Evolutionary conservation across 1,139 yeast species (phyloP).

Genomic region (Suhomyces wounanorum): DNA sequence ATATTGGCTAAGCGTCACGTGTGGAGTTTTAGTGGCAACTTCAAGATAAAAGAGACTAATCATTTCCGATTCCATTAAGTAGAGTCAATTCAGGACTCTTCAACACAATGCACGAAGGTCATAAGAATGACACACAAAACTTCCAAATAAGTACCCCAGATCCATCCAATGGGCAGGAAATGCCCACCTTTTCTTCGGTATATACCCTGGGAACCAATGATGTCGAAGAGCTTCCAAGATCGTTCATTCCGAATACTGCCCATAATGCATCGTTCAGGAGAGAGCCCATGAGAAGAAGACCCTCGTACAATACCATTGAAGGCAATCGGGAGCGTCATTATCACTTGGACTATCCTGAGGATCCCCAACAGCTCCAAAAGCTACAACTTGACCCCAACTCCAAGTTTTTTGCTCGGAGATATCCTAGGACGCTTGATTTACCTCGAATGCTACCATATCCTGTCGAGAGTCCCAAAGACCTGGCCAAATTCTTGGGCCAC

Average conservation of each 20-base stretch:
- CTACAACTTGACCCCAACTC: constrained; percentile 53
- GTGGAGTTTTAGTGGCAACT: neutral
- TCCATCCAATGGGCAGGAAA: constrained; percentile 18
- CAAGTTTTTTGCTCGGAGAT: constrained; percentile 55
- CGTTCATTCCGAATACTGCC: constrained; percentile 10
- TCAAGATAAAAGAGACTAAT: neutral
- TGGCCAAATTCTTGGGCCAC: constrained; percentile 73
- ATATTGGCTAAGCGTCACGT: neutral
- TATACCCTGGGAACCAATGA: constrained; percentile 2
- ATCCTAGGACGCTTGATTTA: constrained; percentile 58
- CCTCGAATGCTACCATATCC: constrained; percentile 73
- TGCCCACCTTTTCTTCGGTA: constrained; percentile 13
- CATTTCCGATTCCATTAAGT: neutral
- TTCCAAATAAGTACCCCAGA: constrained; percentile 16
- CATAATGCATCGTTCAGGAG: neutral
- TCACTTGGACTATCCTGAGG: constrained; percentile 59
- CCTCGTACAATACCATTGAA: constrained; percentile 40
- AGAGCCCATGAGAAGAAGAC: constrained; percentile 24
- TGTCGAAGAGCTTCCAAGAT: constrained; percentile 8
- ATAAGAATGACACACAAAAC: neutral
- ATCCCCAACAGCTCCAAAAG: constrained; percentile 39
- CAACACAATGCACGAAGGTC: neutral
- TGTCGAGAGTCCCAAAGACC: constrained; percentile 69
- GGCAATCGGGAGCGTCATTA: constrained; percentile 48
- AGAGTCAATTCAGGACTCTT: neutral